phyloP scores from a whole-genome alignment of 331 rosid genomes.

The Quercus tomentella region DNA sequence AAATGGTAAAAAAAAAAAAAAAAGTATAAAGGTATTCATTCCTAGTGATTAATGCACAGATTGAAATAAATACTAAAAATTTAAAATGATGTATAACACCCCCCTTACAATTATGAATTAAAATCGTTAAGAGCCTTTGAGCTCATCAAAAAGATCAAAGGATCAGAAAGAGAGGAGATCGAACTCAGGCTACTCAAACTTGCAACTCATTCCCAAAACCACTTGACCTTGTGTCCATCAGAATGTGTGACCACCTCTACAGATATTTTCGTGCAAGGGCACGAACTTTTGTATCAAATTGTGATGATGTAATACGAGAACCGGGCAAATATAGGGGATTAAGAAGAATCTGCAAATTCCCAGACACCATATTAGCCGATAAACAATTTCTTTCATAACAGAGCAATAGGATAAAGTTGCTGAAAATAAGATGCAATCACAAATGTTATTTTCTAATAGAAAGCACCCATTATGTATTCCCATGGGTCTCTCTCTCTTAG shows the following conservation, averaged over 20 bases:
- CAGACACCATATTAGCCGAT: slow-evolving; percentile 15
- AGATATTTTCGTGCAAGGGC: slow-evolving; percentile 89
- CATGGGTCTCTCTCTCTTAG: too few relatives aligned
- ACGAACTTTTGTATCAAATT: slow-evolving; percentile 92
- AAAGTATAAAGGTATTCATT: too few relatives aligned
- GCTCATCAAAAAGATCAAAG: neutral
- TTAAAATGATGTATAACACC: too few relatives aligned
- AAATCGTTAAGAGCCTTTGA: too few relatives aligned
- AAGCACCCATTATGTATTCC: too few relatives aligned
- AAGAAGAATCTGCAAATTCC: slow-evolving; percentile 69
- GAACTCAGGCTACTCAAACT: neutral
- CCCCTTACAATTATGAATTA: neutral
- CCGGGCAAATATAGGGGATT: slow-evolving; percentile 94
- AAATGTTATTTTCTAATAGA: neutral
- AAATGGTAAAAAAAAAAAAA: too few relatives aligned
- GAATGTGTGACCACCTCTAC: slow-evolving; percentile 30
- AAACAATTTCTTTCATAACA: neutral
- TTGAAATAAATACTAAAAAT: too few relatives aligned
- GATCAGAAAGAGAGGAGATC: neutral
- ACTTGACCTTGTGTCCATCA: neutral
- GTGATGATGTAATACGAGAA: slow-evolving; percentile 86
- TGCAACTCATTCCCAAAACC: slow-evolving; percentile 13
- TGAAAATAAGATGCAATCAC: neutral
- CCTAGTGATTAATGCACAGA: too few relatives aligned
- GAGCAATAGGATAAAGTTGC: neutral